Conservation (phyloP, 768 basidiomycete genomes). For the Trametopsis cervina region DNA sequence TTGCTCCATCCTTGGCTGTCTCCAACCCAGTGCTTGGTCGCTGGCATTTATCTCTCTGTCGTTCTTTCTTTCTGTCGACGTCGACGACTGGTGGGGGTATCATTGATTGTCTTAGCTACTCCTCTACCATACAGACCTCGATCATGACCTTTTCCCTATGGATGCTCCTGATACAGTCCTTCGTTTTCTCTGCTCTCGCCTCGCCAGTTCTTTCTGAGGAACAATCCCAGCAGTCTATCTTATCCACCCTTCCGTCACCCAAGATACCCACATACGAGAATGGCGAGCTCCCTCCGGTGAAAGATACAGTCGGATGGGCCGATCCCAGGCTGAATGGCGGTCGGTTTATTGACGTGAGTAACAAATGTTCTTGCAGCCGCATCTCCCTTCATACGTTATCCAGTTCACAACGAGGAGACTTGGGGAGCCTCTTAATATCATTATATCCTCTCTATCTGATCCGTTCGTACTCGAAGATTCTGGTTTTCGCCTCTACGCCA, state of each 20-base stretch:
- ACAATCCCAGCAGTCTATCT: not conserved
- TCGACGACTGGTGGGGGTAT: not conserved
- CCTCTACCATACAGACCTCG: not conserved
- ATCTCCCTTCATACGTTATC: not conserved
- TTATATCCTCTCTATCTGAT: conserved; percentile 74
- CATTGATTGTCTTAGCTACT: not conserved
- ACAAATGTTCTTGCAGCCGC: not conserved
- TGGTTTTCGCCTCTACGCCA: conserved; percentile 65
- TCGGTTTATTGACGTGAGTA: conserved; percentile 64
- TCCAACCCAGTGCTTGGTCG: conserved; percentile 9
- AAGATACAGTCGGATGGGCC: conserved; percentile 35
- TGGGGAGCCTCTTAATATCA: conserved; percentile 82
- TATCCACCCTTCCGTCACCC: not conserved
- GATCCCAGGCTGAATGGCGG: conserved; percentile 76
- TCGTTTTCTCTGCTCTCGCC: conserved; percentile 1
- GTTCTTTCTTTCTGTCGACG: not conserved
- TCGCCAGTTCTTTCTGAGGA: conserved; percentile 1
- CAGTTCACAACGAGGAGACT: conserved; percentile 58
- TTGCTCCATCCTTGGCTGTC: conserved; percentile 3
- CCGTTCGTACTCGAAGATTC: conserved; percentile 70
- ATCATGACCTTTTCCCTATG: not conserved
- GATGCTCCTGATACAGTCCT: not conserved
- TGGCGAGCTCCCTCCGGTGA: conserved; percentile 21
- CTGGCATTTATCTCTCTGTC: too few species aligned
- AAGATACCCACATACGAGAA: conserved; percentile 14